Evolutionary conservation across 345 rosid genomes (phyloP).

Genomic region (Populus euphratica): DNA sequence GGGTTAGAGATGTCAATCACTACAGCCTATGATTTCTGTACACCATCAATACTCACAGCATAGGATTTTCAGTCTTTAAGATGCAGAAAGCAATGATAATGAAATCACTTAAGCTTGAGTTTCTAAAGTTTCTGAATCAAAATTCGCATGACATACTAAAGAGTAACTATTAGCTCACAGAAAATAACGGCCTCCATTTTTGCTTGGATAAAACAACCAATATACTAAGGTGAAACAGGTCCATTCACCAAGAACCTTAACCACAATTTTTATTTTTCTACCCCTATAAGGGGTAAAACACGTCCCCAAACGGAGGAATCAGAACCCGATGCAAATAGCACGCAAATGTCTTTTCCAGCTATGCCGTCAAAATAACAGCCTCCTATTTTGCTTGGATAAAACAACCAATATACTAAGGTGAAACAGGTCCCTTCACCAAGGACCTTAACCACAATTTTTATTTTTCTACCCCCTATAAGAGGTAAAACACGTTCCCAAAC

Average conservation of each 20-base stretch:
- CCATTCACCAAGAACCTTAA: not conserved
- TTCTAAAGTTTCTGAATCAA: not conserved
- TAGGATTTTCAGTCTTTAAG: not conserved
- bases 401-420: not conserved
- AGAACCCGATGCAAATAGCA: not conserved
- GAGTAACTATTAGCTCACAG: not conserved
- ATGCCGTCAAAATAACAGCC: not conserved
- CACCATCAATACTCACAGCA: not conserved
- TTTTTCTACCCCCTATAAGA: not conserved
- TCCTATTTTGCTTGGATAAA: not conserved
- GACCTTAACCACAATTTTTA: not conserved
- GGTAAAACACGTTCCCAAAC: not conserved
- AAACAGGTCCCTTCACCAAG: not conserved
- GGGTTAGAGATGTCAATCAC: not conserved
- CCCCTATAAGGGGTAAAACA: not conserved
- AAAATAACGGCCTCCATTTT: not conserved
- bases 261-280: not conserved
- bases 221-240: not conserved
- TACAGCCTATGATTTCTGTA: not conserved
- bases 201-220: not conserved
- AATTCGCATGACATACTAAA: not conserved
- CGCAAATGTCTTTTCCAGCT: too few relatives aligned
- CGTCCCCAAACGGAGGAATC: not conserved
- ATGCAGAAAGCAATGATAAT: not conserved
- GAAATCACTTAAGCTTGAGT: not conserved